Evolutionary conservation across 140 eudicot species (phyloP).

Genomic region (Senecio squalidus): DNA sequence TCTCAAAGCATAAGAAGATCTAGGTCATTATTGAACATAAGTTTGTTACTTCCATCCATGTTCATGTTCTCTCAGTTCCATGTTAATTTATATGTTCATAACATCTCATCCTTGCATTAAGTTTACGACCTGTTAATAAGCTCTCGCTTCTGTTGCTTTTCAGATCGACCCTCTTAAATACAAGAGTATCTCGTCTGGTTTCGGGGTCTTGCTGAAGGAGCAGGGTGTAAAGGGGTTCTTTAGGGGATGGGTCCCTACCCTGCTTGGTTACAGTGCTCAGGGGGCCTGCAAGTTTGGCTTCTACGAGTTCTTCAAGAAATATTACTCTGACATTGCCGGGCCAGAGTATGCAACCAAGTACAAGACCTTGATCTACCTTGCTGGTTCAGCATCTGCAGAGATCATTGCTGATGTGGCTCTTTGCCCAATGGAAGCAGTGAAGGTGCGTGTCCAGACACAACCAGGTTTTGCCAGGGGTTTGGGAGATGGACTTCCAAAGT

Average conservation of each 20-base stretch:
- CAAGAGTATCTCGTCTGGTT: conserved; percentile 85
- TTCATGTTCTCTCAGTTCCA: background rate
- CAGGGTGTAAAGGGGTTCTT: conserved; percentile 78
- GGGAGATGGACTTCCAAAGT: conserved; percentile 62
- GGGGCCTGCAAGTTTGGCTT: conserved; percentile 95
- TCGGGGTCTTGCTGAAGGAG: conserved; percentile 70
- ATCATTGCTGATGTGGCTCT: conserved; percentile 63
- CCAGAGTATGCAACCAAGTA: conserved; percentile 83
- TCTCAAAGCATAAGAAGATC: background rate
- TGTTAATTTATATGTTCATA: background rate
- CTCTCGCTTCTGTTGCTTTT: conserved; percentile 10
- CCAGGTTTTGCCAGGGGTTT: conserved; percentile 78
- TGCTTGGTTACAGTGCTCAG: conserved; percentile 88
- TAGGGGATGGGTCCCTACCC: conserved; percentile 88
- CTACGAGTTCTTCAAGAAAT: conserved; percentile 86
- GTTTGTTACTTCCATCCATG: background rate
- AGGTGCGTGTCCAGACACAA: conserved; percentile 66
- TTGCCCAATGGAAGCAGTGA: conserved; percentile 68
- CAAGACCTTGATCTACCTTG: conserved; percentile 64
- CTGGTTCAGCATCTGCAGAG: conserved; percentile 69
- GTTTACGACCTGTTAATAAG: conserved; percentile 1
- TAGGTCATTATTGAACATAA: background rate
- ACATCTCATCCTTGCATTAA: background rate
- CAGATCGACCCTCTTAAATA: conserved; percentile 78
- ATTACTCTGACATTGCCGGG: conserved; percentile 85